Base-by-base conservation (phyloP, 495 filamentous ascomycete species). In the Aspergillus egyptiacus region DNA sequence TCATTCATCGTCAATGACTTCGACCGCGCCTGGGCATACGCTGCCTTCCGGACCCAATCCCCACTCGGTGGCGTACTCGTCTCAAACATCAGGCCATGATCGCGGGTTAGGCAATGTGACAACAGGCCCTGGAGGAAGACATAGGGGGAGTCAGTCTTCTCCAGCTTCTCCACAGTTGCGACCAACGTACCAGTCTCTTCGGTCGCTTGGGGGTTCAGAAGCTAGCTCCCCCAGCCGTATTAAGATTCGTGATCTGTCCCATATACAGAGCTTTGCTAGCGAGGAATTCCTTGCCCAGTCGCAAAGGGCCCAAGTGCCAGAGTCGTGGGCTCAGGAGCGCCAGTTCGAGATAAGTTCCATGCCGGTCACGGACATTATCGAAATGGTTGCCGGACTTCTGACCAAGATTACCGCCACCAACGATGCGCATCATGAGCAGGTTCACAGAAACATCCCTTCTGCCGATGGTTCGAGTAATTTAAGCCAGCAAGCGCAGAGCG, bases 341-440 rank as follows among this genome's bases (percentile, higher is more conserved):
- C 74, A 78, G 46, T 99, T 95, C 64, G 93, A 97, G 66, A 97
- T 99, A 54, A 96, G 91, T 67, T 85, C 82, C 42, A 99, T 99
- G 93, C 91, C 94, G 40, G 93, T 97, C 53, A 79, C 81, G 42
- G 94, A 99, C 55, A 91, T 99, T 56, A 99, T 99, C 67, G 94
- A 99, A 67, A 99, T 99, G 94, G 94, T 99, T 6, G 93, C 93
- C 5, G 91, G 89, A n/a, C 82, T 99, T 31, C 73, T 99, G 49
- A 96, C 94, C 7, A 97, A 97, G 67, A 99, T 99, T 54, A 96
- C 93, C 5, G 91, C 88, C 2, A 96, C 93, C 43, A 99, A 99
- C 62, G 93, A 99, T 62, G 72, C 82, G 27, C 91, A 96, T 57
- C 89, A 96, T 67, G 89, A 96, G 60, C 78, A 84, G 50, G 56